Evolutionary conservation across 805 yeast species (phyloP).

Genomic region (Metschnikowia orientalis): DNA sequence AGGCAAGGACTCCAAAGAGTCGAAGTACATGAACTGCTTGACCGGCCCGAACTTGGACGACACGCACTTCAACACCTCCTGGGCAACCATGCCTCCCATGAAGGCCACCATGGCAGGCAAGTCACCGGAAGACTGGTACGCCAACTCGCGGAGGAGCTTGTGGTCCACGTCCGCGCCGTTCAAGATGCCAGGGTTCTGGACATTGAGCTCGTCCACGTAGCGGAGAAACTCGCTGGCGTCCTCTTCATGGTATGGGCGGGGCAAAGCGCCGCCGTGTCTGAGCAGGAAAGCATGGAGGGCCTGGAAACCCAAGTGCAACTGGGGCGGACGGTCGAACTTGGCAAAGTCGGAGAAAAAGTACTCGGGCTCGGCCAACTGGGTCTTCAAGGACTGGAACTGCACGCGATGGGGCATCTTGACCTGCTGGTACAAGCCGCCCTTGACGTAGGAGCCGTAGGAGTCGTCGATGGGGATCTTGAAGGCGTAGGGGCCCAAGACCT

Average conservation of each 20-base stretch:
- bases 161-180: slow-evolving; percentile 57
- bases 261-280: slow-evolving; percentile 60
- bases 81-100: slow-evolving; percentile 92
- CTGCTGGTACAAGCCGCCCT: slow-evolving; percentile 90
- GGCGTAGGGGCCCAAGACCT: slow-evolving; percentile 92
- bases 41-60: slow-evolving; percentile 95
- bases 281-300: slow-evolving; percentile 74
- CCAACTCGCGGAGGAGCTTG: slow-evolving; percentile 61
- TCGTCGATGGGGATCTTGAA: slow-evolving; percentile 64
- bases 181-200: slow-evolving; percentile 52
- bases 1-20: slow-evolving; percentile 89
- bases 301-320: slow-evolving; percentile 87
- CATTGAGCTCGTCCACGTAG: slow-evolving; percentile 55
- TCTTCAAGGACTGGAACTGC: slow-evolving; percentile 57
- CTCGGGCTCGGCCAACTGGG: slow-evolving; percentile 76
- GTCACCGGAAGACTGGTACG: slow-evolving; percentile 89
- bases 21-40: slow-evolving; percentile 88
- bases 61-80: slow-evolving; percentile 91
- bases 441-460: slow-evolving; percentile 57
- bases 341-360: slow-evolving; percentile 82
- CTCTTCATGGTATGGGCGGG: slow-evolving; percentile 68
- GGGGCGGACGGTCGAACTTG: slow-evolving; percentile 88
- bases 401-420: slow-evolving; percentile 75
- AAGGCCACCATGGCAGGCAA: slow-evolving; percentile 86
- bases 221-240: slow-evolving; percentile 68